Conservation (phyloP, 768 basidiomycete genomes). For the Scleroderma bovista region DNA sequence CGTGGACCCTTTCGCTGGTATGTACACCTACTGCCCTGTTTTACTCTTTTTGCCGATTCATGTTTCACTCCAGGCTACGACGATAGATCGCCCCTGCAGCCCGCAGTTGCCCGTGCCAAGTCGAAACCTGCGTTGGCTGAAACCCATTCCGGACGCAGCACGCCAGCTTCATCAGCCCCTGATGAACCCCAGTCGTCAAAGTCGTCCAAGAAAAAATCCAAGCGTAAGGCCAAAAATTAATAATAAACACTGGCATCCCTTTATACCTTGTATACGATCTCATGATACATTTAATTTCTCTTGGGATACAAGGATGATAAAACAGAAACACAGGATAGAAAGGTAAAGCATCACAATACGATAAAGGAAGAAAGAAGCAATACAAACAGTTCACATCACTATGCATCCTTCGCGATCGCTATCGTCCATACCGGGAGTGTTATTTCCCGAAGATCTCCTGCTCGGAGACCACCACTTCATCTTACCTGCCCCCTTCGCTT, state of each 20-base stretch:
- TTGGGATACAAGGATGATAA: slow-evolving; percentile 11
- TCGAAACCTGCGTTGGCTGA: not conserved
- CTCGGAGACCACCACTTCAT: slow-evolving; percentile 38
- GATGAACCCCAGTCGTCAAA: slow-evolving; percentile 22
- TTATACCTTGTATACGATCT: not conserved
- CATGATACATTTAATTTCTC: slow-evolving; percentile 12
- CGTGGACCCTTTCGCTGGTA: slow-evolving; percentile 67
- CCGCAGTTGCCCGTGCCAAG: slow-evolving; percentile 9
- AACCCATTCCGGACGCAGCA: slow-evolving; percentile 13
- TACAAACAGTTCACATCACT: slow-evolving; percentile 50
- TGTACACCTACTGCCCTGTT: not conserved
- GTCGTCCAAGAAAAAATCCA: slow-evolving; percentile 28
- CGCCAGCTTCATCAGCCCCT: slow-evolving; percentile 12
- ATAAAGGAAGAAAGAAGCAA: slow-evolving; percentile 12
- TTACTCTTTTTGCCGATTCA: not conserved
- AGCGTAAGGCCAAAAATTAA: slow-evolving; percentile 27
- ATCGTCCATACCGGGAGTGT: slow-evolving; percentile 42
- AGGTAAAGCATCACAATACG: slow-evolving; percentile 9
- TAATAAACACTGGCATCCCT: slow-evolving; percentile 5
- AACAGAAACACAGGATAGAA: slow-evolving; percentile 7
- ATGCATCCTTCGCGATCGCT: slow-evolving; percentile 57
- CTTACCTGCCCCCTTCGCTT: slow-evolving; percentile 15
- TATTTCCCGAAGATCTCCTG: slow-evolving; percentile 43
- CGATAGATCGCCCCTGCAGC: slow-evolving; percentile 8
- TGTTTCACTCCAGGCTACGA: slow-evolving; percentile 26